Evolutionary conservation across 2,329 filamentous ascomycete species (phyloP).

Genomic region (Paecilomyces sp.): DNA sequence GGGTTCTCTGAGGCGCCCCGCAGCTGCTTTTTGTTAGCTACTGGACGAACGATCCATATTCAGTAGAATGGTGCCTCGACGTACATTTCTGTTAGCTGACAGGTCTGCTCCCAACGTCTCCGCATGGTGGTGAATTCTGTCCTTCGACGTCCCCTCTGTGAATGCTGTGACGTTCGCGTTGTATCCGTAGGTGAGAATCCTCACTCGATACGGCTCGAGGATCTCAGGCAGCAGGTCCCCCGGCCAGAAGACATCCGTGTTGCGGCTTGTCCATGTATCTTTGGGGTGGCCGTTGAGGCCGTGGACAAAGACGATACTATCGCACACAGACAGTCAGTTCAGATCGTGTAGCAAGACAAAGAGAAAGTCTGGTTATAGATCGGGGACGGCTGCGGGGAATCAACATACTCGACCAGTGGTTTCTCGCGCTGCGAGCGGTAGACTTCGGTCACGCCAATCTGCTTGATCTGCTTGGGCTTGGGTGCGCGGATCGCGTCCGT

Average conservation of each 20-base stretch:
- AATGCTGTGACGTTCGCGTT: conserved; percentile 57
- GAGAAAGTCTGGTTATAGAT: no score
- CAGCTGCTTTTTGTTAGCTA: conserved; percentile 16
- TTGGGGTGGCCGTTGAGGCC: conserved; percentile 61
- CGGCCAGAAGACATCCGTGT: conserved; percentile 58
- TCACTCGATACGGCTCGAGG: conserved; percentile 51
- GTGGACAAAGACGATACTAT: conserved; percentile 59
- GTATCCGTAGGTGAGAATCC: conserved; percentile 67
- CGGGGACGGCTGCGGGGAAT: not conserved
- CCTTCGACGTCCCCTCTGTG: conserved; percentile 50
- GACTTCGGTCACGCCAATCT: conserved; percentile 36
- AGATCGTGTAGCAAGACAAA: not conserved
- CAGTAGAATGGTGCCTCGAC: conserved; percentile 7
- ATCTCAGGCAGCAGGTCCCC: conserved; percentile 57
- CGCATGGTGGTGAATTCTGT: conserved; percentile 64
- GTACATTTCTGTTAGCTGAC: conserved; percentile 53
- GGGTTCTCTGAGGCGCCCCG: conserved; percentile 51
- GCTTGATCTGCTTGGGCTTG: conserved; percentile 17
- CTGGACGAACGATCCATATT: not conserved
- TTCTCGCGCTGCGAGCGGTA: conserved; percentile 25
- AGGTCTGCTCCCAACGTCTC: conserved; percentile 60
- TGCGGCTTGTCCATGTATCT: conserved; percentile 53
- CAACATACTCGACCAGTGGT: conserved; percentile 31
- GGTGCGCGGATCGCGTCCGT: not conserved
- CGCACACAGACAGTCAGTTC: not conserved